Evolutionary conservation across 345 rosid genomes (phyloP), one percentile per base, ranked within the genome.

Genomic region (Crucihimalaya himalaica): DNA sequence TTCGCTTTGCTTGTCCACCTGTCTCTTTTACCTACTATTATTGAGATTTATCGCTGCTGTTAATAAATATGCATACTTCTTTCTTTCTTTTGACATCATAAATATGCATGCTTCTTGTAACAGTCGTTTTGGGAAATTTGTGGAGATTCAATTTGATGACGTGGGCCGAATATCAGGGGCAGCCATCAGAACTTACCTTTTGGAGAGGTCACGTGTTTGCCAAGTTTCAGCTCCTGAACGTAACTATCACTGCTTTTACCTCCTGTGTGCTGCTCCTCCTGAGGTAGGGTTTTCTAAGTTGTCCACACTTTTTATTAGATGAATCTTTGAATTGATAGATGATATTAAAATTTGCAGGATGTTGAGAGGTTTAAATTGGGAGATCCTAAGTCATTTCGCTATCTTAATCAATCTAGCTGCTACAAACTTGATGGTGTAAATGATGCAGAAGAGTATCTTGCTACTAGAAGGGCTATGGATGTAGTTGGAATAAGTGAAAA

Each of bases 61-160:
- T 51, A 25, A 57, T 51, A 57, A 37, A 58, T 47, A 10, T 32
- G 50, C 52, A 55, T 70, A 65, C 59, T n/a, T 50, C 50, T 43
- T n/a, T n/a, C n/a, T n/a, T n/a, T n/a, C n/a, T n/a, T n/a, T n/a
- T n/a, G n/a, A n/a, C n/a, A n/a, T n/a, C n/a, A 57, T 51, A 57
- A 37, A 58, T 47, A 10, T 32, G 50, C 52, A 55, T 70, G 68
- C 59, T n/a, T 57, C 20, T 66, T 83, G 68, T 54, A 19, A 51
- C 89, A 93, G 98, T 70, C 96, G 98, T 72, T 93, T 93, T 57
- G 97, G 98, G 61, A 93, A 93, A 83, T 93, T 93, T 81, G 97
- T 91, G 60, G 92, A 93, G 80, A 89, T 93, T 76, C 98, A 93
- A 13, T 93, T 93, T 70, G 92, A 93, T 77, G 78, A 79, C 8